Percentiles rank a stretch among this genome's conserved stretches.
These are phyloP conservation scores for Naganishia vishniacii DNA, from an alignment of 768 basidiomycete genomes.

Conservation along the genomic window DNA sequence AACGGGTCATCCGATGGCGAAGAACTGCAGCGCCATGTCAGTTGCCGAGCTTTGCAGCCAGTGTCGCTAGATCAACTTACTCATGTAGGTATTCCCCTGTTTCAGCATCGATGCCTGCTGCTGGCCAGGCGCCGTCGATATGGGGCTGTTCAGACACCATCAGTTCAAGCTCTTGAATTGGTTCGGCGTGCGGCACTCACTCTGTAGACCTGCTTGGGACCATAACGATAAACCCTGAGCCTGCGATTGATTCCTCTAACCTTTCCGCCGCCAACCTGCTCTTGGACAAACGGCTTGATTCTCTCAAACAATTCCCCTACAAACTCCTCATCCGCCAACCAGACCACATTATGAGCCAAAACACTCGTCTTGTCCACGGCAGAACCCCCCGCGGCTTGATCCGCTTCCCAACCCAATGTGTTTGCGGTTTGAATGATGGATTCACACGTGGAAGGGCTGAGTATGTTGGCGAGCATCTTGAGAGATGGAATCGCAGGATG, in stretches of 20 bases:
- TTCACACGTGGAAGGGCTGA: constrained; percentile 53
- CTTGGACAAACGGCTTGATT: constrained; percentile 53
- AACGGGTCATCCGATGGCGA: constrained; percentile 50
- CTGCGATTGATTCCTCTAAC: constrained; percentile 55
- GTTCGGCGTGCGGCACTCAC: constrained; percentile 31
- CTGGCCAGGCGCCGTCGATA: constrained; percentile 59
- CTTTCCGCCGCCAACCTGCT: constrained; percentile 49
- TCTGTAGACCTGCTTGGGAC: constrained; percentile 54
- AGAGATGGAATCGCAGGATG: constrained; percentile 50
- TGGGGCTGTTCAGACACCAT: constrained; percentile 48
- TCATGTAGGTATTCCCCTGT: constrained; percentile 56
- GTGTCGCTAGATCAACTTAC: constrained; percentile 36
- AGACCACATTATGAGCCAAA: constrained; percentile 56
- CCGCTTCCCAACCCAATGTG: constrained; percentile 54
- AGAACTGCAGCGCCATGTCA: constrained; percentile 35
- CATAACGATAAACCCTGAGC: constrained; percentile 56
- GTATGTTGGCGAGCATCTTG: constrained; percentile 55
- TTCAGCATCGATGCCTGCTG: constrained; percentile 51
- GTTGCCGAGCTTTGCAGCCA: not conserved
- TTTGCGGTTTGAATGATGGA: constrained; percentile 54
- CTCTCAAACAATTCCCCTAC: constrained; percentile 51
- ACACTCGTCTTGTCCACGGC: constrained; percentile 53
- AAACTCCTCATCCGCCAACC: constrained; percentile 55
- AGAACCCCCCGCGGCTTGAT: constrained; percentile 55
- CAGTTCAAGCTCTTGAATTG: not conserved